Evolutionary conservation across 768 basidiomycete species (phyloP).

Genomic region (Mycena alexandri): DNA sequence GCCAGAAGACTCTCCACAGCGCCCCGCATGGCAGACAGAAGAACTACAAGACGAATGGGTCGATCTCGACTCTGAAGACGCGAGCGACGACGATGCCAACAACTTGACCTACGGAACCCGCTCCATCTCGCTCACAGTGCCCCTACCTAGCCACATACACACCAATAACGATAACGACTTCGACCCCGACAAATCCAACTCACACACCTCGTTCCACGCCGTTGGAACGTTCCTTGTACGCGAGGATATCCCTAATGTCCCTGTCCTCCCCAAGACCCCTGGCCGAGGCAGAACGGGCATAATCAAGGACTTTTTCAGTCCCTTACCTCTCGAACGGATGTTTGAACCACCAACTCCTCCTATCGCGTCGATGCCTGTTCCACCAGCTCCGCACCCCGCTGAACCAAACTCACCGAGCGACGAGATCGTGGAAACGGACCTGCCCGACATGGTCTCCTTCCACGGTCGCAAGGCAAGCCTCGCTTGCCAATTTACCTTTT

Average conservation of each 20-base stretch:
- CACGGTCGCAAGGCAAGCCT: slow-evolving; percentile 61
- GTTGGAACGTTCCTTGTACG: slow-evolving; percentile 84
- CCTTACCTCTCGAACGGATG: slow-evolving; percentile 89
- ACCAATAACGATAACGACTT: slow-evolving; percentile 56
- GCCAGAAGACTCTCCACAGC: slow-evolving; percentile 41
- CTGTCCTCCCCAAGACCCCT: slow-evolving; percentile 76
- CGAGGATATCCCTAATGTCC: slow-evolving; percentile 69
- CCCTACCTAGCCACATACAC: slow-evolving; percentile 66
- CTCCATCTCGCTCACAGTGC: slow-evolving; percentile 71
- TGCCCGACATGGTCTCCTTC: slow-evolving; percentile 61
- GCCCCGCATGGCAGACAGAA: slow-evolving; percentile 88
- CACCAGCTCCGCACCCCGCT: slow-evolving; percentile 33
- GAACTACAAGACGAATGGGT: slow-evolving; percentile 95
- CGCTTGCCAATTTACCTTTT: slow-evolving; percentile 81
- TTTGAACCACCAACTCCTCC: slow-evolving; percentile 95
- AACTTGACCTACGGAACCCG: slow-evolving; percentile 62
- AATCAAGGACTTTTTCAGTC: slow-evolving; percentile 90
- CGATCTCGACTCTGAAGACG: slow-evolving; percentile 65
- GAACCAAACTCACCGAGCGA: slow-evolving; percentile 45
- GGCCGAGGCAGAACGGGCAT: slow-evolving; percentile 68
- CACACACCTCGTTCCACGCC: slow-evolving; percentile 47
- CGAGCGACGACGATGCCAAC: slow-evolving; percentile 50
- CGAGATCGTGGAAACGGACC: slow-evolving; percentile 63
- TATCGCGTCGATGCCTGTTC: slow-evolving; percentile 37
- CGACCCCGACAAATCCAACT: slow-evolving; percentile 44